Conservation (phyloP, 495 filamentous ascomycete genomes). For the Aspergillus sclerotioniger region DNA sequence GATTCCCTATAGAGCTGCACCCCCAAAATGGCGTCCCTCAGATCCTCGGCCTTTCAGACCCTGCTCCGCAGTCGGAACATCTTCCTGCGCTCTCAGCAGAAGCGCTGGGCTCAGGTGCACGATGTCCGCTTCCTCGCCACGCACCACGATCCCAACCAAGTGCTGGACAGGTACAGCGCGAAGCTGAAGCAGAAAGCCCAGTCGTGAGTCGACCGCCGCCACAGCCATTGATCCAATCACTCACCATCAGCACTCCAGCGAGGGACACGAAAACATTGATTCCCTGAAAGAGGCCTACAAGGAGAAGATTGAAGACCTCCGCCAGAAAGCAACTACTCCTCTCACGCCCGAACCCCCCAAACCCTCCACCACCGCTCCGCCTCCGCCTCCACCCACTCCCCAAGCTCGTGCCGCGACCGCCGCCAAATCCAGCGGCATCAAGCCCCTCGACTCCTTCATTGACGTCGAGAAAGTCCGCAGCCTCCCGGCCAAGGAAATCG, state of each 20-base stretch:
- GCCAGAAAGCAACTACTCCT: conserved; percentile 58
- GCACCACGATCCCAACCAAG: conserved; percentile 56
- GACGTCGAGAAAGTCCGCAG: conserved; percentile 71
- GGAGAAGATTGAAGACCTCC: conserved; percentile 70
- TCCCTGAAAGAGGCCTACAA: conserved; percentile 79
- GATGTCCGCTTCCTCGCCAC: conserved; percentile 86
- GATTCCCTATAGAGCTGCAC: conserved; percentile 3
- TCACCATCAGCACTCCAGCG: conserved; percentile 36
- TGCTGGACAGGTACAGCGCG: conserved; percentile 80
- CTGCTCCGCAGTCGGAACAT: conserved; percentile 27
- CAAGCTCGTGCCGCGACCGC: conserved; percentile 34
- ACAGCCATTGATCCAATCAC: background rate
- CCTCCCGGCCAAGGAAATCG: conserved; percentile 79
- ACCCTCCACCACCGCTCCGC: conserved; percentile 28
- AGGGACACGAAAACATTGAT: conserved; percentile 70
- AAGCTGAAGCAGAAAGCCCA: conserved; percentile 85
- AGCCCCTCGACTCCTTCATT: conserved; percentile 78
- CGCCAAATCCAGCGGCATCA: conserved; percentile 55
- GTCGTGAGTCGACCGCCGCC: conserved; percentile 47
- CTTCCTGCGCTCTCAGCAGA: conserved; percentile 52
- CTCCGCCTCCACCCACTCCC: conserved; percentile 30
- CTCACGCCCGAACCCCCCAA: conserved; percentile 48
- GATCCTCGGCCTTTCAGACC: conserved; percentile 32
- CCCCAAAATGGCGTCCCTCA: conserved; percentile 34
- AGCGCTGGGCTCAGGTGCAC: conserved; percentile 87